Evolutionary conservation across 2,329 filamentous ascomycete genomes (phyloP).

Genomic region (Cyclaneusma minus): DNA sequence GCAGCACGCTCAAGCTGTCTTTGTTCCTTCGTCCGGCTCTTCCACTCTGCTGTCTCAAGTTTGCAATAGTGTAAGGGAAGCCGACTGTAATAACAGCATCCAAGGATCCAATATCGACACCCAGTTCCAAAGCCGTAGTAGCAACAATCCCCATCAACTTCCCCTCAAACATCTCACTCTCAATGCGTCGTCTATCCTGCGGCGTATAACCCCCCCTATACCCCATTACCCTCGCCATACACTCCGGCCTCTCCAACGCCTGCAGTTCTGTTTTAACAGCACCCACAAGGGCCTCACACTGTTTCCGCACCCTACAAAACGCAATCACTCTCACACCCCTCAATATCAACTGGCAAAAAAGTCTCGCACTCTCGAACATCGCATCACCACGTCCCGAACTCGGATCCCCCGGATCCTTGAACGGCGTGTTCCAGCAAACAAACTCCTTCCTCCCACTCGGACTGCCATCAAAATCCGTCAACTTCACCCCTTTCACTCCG

Average conservation of each 20-base stretch:
- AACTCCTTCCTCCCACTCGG: conserved; percentile 90
- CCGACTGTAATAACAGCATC: conserved; percentile 90
- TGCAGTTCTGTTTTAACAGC: conserved; percentile 68
- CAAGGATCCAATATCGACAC: conserved; percentile 85
- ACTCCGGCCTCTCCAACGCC: conserved; percentile 57
- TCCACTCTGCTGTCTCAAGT: conserved; percentile 86
- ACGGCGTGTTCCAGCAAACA: conserved; percentile 94
- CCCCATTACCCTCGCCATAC: conserved; percentile 72
- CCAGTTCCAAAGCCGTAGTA: conserved; percentile 82
- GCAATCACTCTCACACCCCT: conserved; percentile 84
- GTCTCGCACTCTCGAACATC: conserved; percentile 68
- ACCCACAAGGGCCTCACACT: conserved; percentile 72
- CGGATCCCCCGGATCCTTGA: conserved; percentile 75
- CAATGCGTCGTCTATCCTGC: conserved; percentile 75
- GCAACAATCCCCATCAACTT: conserved; percentile 87
- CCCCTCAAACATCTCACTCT: conserved; percentile 93
- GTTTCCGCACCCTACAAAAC: conserved; percentile 76
- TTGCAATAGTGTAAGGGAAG: conserved; percentile 91
- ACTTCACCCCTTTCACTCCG: conserved; percentile 61
- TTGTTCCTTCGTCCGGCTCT: conserved; percentile 84
- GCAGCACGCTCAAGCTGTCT: conserved; percentile 77
- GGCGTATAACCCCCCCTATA: conserved; percentile 92
- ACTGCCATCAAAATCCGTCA: conserved; percentile 86
- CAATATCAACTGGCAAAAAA: conserved; percentile 82
- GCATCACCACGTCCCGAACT: conserved; percentile 73